phyloP scores from a whole-genome alignment of 148 eudicot genomes.

The Camellia granthamiana region DNA sequence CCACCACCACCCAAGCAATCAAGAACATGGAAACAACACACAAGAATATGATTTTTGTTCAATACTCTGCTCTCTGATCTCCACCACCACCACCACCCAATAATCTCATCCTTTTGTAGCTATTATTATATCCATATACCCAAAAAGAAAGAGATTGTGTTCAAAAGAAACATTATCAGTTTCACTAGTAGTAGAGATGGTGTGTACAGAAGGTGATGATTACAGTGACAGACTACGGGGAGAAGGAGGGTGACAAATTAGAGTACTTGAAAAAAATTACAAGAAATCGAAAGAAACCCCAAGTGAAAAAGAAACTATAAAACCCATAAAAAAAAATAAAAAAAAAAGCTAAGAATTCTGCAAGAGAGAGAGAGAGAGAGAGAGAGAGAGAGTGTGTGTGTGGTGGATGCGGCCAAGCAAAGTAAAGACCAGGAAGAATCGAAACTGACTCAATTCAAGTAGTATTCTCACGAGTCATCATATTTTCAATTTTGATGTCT shows the following conservation, averaged over 20 bases:
- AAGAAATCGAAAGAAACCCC: slow-evolving; percentile 18
- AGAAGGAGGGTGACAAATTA: neutral
- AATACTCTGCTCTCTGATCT: neutral
- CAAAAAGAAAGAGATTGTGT: slow-evolving; percentile 6
- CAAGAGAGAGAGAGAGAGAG: slow-evolving; percentile 20
- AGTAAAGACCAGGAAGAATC: slow-evolving; percentile 44
- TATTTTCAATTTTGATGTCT: neutral
- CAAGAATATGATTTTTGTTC: slow-evolving; percentile 11
- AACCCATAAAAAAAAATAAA: neutral
- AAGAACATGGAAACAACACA: slow-evolving; percentile 17
- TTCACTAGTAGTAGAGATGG: slow-evolving; percentile 7
- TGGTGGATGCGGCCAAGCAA: slow-evolving; percentile 27
- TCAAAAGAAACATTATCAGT: slow-evolving; percentile 13
- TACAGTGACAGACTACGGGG: slow-evolving; percentile 34
- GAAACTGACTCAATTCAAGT: slow-evolving; percentile 22
- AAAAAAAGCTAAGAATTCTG: slow-evolving; percentile 31
- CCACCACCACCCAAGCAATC: slow-evolving; percentile 8
- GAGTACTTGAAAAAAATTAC: slow-evolving; percentile 1
- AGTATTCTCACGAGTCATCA: slow-evolving; percentile 10
- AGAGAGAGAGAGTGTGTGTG: slow-evolving; percentile 22
- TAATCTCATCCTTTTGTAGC: neutral
- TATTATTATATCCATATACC: slow-evolving; percentile 20
- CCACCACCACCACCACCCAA: neutral
- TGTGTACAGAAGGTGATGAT: slow-evolving; percentile 37
- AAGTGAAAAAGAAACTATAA: slow-evolving; percentile 15